Base-by-base conservation (phyloP, 2,329 filamentous ascomycete genomes). In the Arthrobotrys conoides region DNA sequence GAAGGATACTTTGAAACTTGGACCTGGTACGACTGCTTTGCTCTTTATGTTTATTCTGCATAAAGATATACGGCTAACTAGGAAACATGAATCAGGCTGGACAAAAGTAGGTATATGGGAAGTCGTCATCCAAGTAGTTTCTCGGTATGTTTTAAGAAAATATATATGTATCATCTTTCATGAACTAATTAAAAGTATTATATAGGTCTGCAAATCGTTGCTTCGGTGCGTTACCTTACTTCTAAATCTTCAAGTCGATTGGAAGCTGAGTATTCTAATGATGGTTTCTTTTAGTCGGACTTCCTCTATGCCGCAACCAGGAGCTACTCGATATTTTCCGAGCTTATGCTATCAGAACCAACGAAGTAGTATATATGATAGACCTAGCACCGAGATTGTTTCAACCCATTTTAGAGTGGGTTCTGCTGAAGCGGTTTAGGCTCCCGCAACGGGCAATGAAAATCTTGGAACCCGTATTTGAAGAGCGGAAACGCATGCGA, bases 261-360 rank as follows among this genome's bases (percentile, higher is more conserved):
- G 36, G 14, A 41, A 41, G 5, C 44, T 3, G 18, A 6, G 14
- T 30, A 16, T 48, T 22, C 8, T 8, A 22, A 3, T 30, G 2
- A 22, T 33, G 18, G 30, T 5, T 18, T 33, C 10, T 33, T 10
- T 51, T 22, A 73, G 78, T 81, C 55, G 79, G 79, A 5, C 44
- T 77, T 27, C 79, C 80, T 53, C 69, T 81, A 27, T 82, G 75
- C 66, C 77, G 80, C 33, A 76, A 82, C 27, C 48, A 79, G 64
- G 69, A 80, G 18, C 77, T 76, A 59, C 77, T 81, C 0, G 55
- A 80, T 20, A 69, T 71, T 22, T 57, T 79, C 20, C 38, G 65
- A 14, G 66, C 64, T 12, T 80, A 80, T 36, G 71, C 78, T 9
- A 71, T 64, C 10, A 24, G 48, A 4, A 41, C 71, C 2, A 67